Percentiles rank a stretch among this genome's conserved stretches.
Conservation (phyloP, 495 filamentous ascomycete genomes). For the Aspergillus hancockii region DNA sequence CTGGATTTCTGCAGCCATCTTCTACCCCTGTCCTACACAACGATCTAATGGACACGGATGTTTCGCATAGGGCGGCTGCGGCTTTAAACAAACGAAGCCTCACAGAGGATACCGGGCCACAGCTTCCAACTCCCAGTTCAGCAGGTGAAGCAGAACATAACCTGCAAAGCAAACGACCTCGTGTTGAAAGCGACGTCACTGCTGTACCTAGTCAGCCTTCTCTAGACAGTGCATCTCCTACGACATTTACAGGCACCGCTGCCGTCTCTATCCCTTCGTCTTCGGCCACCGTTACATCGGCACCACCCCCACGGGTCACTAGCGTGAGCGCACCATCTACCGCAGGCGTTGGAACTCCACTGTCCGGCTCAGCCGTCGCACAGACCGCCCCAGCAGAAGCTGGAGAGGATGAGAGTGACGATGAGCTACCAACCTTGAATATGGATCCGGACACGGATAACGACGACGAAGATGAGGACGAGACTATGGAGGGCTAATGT, state of each 20-base stretch:
- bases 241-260: conserved; percentile 19
- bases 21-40: conserved; percentile 18
- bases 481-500: conserved; percentile 32
- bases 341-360: conserved; percentile 3
- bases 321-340: conserved; percentile 3
- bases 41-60: conserved; percentile 23
- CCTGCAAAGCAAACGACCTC: conserved; percentile 35
- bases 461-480: conserved; percentile 41
- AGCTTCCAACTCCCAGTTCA: conserved; percentile 4
- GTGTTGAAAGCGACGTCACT: conserved; percentile 28
- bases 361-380: conserved; percentile 3
- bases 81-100: conserved; percentile 37
- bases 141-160: conserved; percentile 13
- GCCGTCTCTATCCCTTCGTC: conserved; percentile 14
- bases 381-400: conserved; percentile 13
- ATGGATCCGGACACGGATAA: conserved; percentile 50
- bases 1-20: conserved; percentile 33
- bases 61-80: conserved; percentile 1
- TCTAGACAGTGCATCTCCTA: conserved; percentile 12
- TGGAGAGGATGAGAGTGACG: conserved; percentile 47
- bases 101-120: conserved; percentile 26
- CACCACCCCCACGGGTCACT: conserved; percentile 8
- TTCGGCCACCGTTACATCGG: not conserved
- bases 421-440: conserved; percentile 51
- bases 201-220: conserved; percentile 9